Base-by-base conservation (phyloP, 2,329 filamentous ascomycete species). In the Neobulgaria alba region DNA sequence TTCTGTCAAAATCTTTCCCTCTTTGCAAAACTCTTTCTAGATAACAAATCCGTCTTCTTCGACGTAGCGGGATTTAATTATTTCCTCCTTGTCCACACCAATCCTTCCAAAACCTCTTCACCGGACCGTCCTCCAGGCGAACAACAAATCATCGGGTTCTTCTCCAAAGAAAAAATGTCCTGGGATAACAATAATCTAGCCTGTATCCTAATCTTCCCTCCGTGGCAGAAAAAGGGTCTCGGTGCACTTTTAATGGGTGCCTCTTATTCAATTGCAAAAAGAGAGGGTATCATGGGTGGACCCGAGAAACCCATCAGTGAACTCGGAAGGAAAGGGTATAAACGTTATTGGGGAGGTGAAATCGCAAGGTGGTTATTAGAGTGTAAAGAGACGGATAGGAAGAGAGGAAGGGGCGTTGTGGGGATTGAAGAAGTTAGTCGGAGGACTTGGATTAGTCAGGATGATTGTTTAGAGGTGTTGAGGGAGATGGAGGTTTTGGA, bases 101-200 rank as follows among this genome's bases (percentile, higher is more conserved):
- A 75, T 14, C 52, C 71, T 70, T 36, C 40, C 5, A 38, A 45
- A 33, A 67, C 75, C n/a, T 52, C 71, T 70, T 39, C 43, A 8
- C 36, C 45, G 34, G 67, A 75, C 12, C 51, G 70, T 70, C 38
- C 42, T 7, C 37, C 45, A 23, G 12, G 56, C 15, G 59, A 62
- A 30, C 57, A 63, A 15, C 77, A 82, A 57, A 80, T 95, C 20
- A 77, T 90, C 1, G 92, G 92, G n/a, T 96, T 96, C 72, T 98
- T 96, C 67, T 93, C 85, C 49, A 96, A 98, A 61, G 92, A 98
- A 63, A 96, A 96, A 62, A 84, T 95, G 71, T 95, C 87, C 3
- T 98, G 92, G 90, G 92, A 98, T 57, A 89, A 90, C 57, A 96
- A 98, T 63, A 98, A 96, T 52, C 73, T 98, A 4, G 92, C 92